Percentiles rank a stretch among this genome's conserved stretches.
Evolutionary conservation across 768 basidiomycete species (phyloP).

Genomic region (Pleurotus sapidus): DNA sequence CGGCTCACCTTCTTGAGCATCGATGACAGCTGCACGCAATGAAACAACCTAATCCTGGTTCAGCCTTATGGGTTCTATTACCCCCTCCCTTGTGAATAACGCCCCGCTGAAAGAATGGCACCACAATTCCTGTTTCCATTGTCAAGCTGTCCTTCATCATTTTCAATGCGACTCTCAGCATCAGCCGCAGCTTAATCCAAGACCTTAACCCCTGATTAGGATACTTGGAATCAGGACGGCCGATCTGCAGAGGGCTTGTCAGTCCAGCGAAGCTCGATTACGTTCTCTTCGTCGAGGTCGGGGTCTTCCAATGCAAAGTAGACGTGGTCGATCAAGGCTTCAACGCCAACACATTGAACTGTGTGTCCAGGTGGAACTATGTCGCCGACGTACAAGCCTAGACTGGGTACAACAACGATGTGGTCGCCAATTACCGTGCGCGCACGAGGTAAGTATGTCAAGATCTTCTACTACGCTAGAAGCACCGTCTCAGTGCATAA

Average conservation of each 20-base stretch:
- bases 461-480: no score
- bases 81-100: slow-evolving; percentile 51
- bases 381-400: slow-evolving; percentile 65
- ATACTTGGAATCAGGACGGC: neutral
- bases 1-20: slow-evolving; percentile 56
- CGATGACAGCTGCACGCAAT: slow-evolving; percentile 41
- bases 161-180: no score
- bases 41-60: slow-evolving; percentile 29
- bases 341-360: slow-evolving; percentile 9
- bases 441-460: no score
- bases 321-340: slow-evolving; percentile 42
- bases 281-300: slow-evolving; percentile 30
- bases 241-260: neutral
- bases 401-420: slow-evolving; percentile 53
- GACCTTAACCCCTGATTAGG: slow-evolving; percentile 35
- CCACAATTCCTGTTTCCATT: slow-evolving; percentile 53
- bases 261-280: slow-evolving; percentile 52
- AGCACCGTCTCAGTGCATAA: no score
- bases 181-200: no score
- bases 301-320: slow-evolving; percentile 53
- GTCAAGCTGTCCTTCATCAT: slow-evolving; percentile 31
- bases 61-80: slow-evolving; percentile 49
- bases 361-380: slow-evolving; percentile 41
- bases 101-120: slow-evolving; percentile 52
- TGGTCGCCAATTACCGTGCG: no score